Evolutionary conservation across 2,329 filamentous ascomycete genomes (phyloP), one percentile per base, ranked within the genome.

Genomic region (Chaetothyriales sp.): DNA sequence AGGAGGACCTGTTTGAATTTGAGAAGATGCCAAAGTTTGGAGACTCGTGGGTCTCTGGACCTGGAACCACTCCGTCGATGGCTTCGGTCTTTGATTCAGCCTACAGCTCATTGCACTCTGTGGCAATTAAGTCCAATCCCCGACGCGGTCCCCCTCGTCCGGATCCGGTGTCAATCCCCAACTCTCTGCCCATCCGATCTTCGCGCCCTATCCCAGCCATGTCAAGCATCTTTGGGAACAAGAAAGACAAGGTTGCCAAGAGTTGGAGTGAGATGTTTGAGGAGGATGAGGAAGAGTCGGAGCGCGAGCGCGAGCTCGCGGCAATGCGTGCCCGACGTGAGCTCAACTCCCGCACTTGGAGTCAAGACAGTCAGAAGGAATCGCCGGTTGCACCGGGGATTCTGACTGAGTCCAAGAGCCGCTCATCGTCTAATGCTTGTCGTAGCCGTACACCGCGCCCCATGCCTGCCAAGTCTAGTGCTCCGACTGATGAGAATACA

Each of bases 201-300:
- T 70, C 75, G 64, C 72, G 82, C 59, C 73, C 78, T 49, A 81
- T 85, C 54, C 82, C 90, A 75, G 81, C 85, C 3, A 78, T 83
- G 63, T 81, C 85, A 2, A 78, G 83, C 61, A 79, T 90, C 48
- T 90, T 94, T 64, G 86, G 85, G 48, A 81, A 81, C 62, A 80
- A 84, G 64, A 78, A 80, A 55, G 84, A 90, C 45, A 73, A 77
- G 46, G 86, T 93, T 46, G 95, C 92, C 51, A 96, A 96, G 82
- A 96, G 92, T 73, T 98, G 92, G 92, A 95, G 89, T 63, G 92
- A 98, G 66, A 80, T 96, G 66, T 95, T 88, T 83, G 90, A 96
- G 53, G 90, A 96, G 66, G 90, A 96, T 49, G 88, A 92, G 62
- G 81, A 84, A 57, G 45, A 47, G 20, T 80, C 84, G 55, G 78